These are phyloP conservation scores for Salix brachista DNA, from an alignment of 345 rosid genomes.

Conservation along the genomic window DNA sequence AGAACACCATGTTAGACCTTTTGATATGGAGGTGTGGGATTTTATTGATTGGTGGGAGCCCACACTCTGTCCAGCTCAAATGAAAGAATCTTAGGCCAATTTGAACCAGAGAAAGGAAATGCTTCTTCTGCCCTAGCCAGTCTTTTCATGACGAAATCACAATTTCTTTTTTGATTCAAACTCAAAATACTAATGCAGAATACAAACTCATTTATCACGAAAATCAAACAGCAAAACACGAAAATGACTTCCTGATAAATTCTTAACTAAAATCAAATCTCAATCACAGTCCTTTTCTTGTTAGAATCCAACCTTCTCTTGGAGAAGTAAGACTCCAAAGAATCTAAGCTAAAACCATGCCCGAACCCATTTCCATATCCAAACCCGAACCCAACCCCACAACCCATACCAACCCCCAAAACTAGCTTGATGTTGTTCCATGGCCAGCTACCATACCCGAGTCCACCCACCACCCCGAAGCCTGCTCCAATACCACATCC, in stretches of 20 bases:
- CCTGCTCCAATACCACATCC: constrained; percentile 57
- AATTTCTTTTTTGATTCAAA: neutral
- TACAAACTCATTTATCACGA: too few species aligned
- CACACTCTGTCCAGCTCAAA: too few species aligned
- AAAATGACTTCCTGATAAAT: neutral
- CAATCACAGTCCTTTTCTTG: constrained; percentile 1
- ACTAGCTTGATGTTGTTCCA: constrained; percentile 38
- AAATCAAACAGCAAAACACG: neutral
- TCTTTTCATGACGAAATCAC: too few species aligned
- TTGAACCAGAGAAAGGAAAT: too few species aligned
- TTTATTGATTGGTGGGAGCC: too few species aligned
- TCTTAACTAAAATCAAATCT: neutral
- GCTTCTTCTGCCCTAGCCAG: too few species aligned
- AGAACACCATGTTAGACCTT: too few species aligned
- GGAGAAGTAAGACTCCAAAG: constrained; percentile 3
- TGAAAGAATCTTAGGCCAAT: too few species aligned
- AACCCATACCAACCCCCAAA: constrained; percentile 49
- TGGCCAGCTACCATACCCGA: constrained; percentile 41
- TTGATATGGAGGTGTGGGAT: too few species aligned
- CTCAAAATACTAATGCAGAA: neutral
- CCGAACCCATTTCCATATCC: constrained; percentile 59
- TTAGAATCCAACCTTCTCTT: constrained; percentile 12
- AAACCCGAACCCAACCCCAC: constrained; percentile 52
- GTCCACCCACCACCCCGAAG: constrained; percentile 46
- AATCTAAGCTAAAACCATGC: constrained; percentile 39